phyloP scores from a whole-genome alignment of 305 asterid genomes.

The Fraxinus ornus region DNA sequence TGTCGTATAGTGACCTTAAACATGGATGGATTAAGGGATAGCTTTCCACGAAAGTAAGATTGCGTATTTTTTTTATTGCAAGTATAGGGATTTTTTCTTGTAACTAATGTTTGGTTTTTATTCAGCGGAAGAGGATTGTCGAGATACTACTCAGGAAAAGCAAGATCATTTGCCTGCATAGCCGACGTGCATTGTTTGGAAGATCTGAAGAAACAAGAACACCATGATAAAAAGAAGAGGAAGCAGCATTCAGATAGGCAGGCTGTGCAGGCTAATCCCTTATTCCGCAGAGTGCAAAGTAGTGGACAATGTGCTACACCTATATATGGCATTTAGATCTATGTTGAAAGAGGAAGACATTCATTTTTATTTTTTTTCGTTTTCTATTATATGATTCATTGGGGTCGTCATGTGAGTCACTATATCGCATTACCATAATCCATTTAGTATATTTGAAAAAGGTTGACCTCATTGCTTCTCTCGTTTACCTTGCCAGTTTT shows the following conservation, averaged over 20 bases:
- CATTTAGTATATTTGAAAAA: not conserved
- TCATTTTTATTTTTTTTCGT: not conserved
- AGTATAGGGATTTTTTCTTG: not conserved
- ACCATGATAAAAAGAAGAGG: not conserved
- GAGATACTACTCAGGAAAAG: not conserved
- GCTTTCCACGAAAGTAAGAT: not conserved
- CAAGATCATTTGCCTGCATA: not conserved
- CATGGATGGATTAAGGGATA: not conserved
- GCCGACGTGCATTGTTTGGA: not conserved
- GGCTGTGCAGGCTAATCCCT: not conserved
- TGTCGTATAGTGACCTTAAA: not conserved
- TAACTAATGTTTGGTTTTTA: not conserved
- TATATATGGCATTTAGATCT: not conserved
- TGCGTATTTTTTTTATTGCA: not conserved
- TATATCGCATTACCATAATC: not conserved
- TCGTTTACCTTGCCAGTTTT: not conserved
- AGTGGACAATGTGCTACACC: not conserved
- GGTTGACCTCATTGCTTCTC: not conserved
- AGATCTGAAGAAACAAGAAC: conserved; percentile 1
- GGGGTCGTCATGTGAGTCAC: not conserved
- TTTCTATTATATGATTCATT: not conserved
- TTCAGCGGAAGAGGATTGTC: not conserved
- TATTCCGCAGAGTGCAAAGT: not conserved
- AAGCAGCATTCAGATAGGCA: not conserved
- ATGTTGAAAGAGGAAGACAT: not conserved